Base-by-base conservation (phyloP, 176 grass and related monocot genomes). In the Raddia distichophylla region DNA sequence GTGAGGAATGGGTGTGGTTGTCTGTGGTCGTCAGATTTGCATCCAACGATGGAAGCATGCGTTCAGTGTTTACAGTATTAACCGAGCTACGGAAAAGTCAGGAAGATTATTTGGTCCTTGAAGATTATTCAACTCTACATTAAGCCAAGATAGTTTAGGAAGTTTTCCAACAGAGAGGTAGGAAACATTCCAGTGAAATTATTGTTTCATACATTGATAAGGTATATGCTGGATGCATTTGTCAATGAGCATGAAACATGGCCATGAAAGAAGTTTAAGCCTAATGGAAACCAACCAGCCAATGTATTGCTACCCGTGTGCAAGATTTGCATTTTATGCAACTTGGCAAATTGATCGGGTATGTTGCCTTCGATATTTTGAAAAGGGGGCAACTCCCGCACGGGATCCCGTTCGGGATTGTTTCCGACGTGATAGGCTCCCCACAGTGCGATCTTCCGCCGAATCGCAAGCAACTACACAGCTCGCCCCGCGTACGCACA, bases 181-280 rank as follows among this genome's bases (percentile, higher is more conserved):
- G 51, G 78, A 7, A 80, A 50, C 8, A 80, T 0, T 2, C 78
- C 78, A 12, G 13, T 79, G 27, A 79, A 79, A 53, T 65, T 65
- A 3, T 79, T 66, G 0, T 0, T 42, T 1, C 61, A 69, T 45
- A 80, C 2, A 0, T 46, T 64, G 0, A 80, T 7, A 0, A 2
- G 2, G 13, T 47, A 7, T 15, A 80, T 2, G 11, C 47, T 59
- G n/a, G 78, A 69, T 4, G 64, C 52, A 2, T 80, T 80, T 45
- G 7, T 2, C 8, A 69, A 7, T 17, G 51, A 59, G 46, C 10
- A 1, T 0, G 78, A 52, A 0, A 80, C 58, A 6, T 15, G n/a
- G 3, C 78, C 78, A 4, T 3, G 37, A 14, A 80, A 80, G 19
- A 57, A 80, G 64, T 27, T 27, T 27, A 1, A 27, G 27, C 27